phyloP scores from a whole-genome alignment of 176 grass and related monocot genomes.

The Oryza meyeriana region DNA sequence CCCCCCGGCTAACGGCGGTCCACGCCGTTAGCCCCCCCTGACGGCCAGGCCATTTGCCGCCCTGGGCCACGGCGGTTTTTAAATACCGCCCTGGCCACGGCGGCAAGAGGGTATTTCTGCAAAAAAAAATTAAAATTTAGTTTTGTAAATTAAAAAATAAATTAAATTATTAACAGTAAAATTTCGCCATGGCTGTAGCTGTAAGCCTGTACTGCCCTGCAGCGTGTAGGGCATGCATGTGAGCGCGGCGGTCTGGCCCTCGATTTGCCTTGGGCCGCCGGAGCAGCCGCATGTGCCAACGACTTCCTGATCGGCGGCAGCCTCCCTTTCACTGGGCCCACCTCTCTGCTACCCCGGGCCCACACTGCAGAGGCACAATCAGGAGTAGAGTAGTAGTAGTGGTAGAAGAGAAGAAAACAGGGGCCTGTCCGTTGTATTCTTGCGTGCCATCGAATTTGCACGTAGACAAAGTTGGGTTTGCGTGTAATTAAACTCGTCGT shows the following conservation, averaged over 20 bases:
- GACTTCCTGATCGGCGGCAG: slow-evolving; percentile 30
- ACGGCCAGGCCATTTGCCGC: no score
- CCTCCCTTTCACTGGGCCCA: not conserved
- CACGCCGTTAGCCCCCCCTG: no score
- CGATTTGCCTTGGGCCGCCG: slow-evolving; percentile 17
- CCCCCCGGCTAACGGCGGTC: no score
- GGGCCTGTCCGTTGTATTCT: not conserved
- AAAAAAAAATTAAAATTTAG: no score
- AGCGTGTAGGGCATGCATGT: not conserved
- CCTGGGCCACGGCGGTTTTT: no score
- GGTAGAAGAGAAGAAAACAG: no score
- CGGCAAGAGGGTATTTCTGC: no score
- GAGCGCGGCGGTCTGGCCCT: not conserved
- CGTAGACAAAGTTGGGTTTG: not conserved
- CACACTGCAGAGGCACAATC: not conserved
- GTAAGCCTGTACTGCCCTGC: not conserved
- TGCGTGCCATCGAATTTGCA: not conserved
- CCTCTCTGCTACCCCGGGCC: not conserved
- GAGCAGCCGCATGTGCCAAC: slow-evolving; percentile 41
- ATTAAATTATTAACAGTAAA: no score
- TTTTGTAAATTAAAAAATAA: no score
- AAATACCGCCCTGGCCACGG: no score
- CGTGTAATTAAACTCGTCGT: not conserved
- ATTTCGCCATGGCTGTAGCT: not conserved
- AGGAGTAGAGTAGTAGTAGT: no score